Base-by-base conservation (phyloP, 2,329 filamentous ascomycete species). In the Plectosphaerella cucumerina region DNA sequence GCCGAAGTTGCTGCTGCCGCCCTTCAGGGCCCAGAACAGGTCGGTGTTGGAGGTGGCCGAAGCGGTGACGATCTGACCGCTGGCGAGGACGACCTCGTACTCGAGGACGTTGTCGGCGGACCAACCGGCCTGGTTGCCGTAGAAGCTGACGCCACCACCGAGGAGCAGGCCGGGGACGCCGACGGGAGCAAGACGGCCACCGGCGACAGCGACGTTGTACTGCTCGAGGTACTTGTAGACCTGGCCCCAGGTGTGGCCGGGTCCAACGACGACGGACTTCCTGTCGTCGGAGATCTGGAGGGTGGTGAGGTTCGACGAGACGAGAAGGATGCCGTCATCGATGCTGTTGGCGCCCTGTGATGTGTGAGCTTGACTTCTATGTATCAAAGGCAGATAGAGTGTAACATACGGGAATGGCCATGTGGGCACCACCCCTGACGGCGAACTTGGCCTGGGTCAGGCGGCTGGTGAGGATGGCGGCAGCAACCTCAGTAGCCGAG, bases 1-100 rank as follows among this genome's bases (percentile, higher is more conserved):
- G 15, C 48, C 48, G 14, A 50, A 45, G 52, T 54, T 51, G 48
- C 39, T 50, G 41, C 42, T 44, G 39, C 75, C 75, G 12, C 74
- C 75, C 50, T 71, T 70, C 3, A 76, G 62, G 1, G 73, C 75
- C 47, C 63, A 65, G 57, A 63, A 76, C 2, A 78, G 65, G 50
- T 77, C 73, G 0, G 58, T 11, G 54, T 75, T 65, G 3, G 62
- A 51, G 0, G 55, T 50, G 1, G 58, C 59, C 37, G 67, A 72
- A 15, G 70, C 73, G 17, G 69, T 67, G 26, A 74, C 59, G 31
- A 77, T 65, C 5, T 57, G 44, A 22, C 73, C 73, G 47, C 60
- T 60, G 1, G 69, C 68, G 1, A 75, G 65, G 3, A 78, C 72
- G 23, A 78, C 68, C 52, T 75, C 58, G 46, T 64, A 72, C 47